Evolutionary conservation across 805 yeast genomes (phyloP).

Genomic region (Maudiozyma turicensis): DNA sequence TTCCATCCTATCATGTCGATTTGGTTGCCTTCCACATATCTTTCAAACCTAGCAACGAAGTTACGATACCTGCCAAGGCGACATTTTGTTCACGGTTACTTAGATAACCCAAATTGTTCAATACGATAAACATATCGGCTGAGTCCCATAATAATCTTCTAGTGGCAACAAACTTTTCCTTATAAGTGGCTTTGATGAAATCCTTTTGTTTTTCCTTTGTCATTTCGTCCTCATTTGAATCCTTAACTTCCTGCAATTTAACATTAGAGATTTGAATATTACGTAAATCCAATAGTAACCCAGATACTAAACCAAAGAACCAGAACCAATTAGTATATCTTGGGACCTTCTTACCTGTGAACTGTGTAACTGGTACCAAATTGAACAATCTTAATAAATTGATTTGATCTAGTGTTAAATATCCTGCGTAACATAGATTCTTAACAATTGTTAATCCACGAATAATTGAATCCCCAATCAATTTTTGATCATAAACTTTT

Average conservation of each 20-base stretch:
- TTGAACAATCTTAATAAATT: slow-evolving; percentile 40
- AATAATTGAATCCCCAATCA: slow-evolving; percentile 42
- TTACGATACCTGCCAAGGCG: slow-evolving; percentile 76
- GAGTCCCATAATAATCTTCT: slow-evolving; percentile 68
- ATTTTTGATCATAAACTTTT: slow-evolving; percentile 57
- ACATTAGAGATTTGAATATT: slow-evolving; percentile 35
- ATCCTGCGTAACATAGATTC: slow-evolving; percentile 53
- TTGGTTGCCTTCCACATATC: slow-evolving; percentile 49
- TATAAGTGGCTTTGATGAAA: slow-evolving; percentile 23
- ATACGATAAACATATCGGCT: slow-evolving; percentile 66
- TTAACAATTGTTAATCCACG: slow-evolving; percentile 31
- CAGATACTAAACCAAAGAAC: slow-evolving; percentile 61
- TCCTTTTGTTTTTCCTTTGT: slow-evolving; percentile 24
- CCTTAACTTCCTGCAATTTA: neutral
- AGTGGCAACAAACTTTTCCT: slow-evolving; percentile 40
- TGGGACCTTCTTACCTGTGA: slow-evolving; percentile 41
- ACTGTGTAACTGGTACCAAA: slow-evolving; percentile 43
- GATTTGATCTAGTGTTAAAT: slow-evolving; percentile 53
- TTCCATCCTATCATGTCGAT: neutral
- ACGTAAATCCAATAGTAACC: slow-evolving; percentile 50
- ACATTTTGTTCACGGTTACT: slow-evolving; percentile 66
- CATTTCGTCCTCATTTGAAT: neutral
- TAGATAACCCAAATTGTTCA: slow-evolving; percentile 53
- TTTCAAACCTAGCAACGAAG: slow-evolving; percentile 68
- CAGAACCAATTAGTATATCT: slow-evolving; percentile 62